Percentiles rank a stretch among this genome's conserved stretches.
Evolutionary conservation across 1,284 basidiomycete genomes (phyloP).

Genomic region (Meira miltonrushii): DNA sequence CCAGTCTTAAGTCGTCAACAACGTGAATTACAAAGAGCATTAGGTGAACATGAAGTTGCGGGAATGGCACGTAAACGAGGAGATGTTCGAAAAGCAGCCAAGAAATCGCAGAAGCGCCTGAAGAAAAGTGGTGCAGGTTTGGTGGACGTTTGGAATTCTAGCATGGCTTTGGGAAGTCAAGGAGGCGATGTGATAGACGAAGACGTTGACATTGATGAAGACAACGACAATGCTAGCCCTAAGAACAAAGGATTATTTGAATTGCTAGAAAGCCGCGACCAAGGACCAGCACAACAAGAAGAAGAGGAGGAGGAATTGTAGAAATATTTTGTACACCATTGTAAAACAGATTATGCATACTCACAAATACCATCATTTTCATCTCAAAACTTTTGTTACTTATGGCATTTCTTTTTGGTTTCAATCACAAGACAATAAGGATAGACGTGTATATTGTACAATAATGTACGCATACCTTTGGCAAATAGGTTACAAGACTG

Average conservation of each 20-base stretch:
- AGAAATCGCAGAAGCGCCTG: conserved; percentile 28
- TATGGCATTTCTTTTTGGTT: too few species aligned
- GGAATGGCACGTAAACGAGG: conserved; percentile 20
- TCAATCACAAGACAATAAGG: too few species aligned
- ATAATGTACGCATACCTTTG: too few species aligned
- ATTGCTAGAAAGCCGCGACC: too few species aligned
- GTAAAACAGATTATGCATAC: neutral
- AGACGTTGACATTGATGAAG: neutral
- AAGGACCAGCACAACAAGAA: conserved; percentile 2
- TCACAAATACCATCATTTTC: neutral
- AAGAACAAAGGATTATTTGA: too few species aligned
- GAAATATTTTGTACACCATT: neutral
- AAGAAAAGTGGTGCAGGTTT: conserved; percentile 26
- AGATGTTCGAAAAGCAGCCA: conserved; percentile 16
- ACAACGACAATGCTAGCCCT: too few species aligned
- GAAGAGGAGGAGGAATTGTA: conserved; percentile 5
- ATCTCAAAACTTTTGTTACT: too few species aligned
- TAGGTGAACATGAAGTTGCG: conserved; percentile 20
- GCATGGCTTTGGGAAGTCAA: neutral
- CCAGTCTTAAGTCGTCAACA: conserved; percentile 10
- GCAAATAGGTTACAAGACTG: too few species aligned
- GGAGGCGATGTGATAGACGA: neutral
- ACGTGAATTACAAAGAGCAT: conserved; percentile 20
- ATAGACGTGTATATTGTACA: too few species aligned
- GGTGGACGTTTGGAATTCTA: conserved; percentile 15